These are phyloP conservation scores for Cymodocea nodosa DNA, from an alignment of 116 monocot species.

Conservation along the genomic window DNA sequence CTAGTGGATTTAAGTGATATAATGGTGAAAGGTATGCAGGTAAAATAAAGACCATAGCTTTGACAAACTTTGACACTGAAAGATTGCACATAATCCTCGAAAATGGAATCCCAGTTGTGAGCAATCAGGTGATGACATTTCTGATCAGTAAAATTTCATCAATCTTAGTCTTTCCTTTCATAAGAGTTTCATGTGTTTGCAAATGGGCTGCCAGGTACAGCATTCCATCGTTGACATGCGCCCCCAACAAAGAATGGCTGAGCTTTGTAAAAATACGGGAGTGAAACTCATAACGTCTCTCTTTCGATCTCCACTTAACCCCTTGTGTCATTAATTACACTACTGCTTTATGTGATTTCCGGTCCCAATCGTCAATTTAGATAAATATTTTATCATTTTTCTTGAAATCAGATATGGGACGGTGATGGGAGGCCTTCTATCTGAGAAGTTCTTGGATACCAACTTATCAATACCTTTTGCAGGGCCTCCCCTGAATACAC, in stretches of 20 bases:
- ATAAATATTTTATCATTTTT: not conserved
- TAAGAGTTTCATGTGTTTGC: too few species aligned
- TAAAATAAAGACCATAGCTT: conserved; percentile 93
- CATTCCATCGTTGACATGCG: conserved; percentile 69
- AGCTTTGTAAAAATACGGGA: conserved; percentile 76
- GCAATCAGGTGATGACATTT: conserved; percentile 61
- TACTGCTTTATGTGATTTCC: not conserved
- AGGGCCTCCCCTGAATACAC: conserved; percentile 82
- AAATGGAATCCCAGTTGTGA: conserved; percentile 86
- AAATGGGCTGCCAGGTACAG: too few species aligned
- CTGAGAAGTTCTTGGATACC: conserved; percentile 87
- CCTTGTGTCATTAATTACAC: conserved; percentile 1
- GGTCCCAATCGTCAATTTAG: not conserved
- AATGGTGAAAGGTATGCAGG: conserved; percentile 37
- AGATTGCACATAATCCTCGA: conserved; percentile 66
- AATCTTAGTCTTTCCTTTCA: too few species aligned
- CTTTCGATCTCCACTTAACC: not conserved
- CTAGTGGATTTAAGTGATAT: too few species aligned
- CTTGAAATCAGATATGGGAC: conserved; percentile 72
- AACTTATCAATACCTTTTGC: conserved; percentile 79
- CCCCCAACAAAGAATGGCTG: conserved; percentile 84
- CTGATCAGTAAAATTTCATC: too few species aligned
- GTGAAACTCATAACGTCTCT: conserved; percentile 92
- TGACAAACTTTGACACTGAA: conserved; percentile 98
- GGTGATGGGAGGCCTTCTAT: conserved; percentile 88